Conservation (phyloP, 208 protist species). For the Crithidia expoeki region DNA sequence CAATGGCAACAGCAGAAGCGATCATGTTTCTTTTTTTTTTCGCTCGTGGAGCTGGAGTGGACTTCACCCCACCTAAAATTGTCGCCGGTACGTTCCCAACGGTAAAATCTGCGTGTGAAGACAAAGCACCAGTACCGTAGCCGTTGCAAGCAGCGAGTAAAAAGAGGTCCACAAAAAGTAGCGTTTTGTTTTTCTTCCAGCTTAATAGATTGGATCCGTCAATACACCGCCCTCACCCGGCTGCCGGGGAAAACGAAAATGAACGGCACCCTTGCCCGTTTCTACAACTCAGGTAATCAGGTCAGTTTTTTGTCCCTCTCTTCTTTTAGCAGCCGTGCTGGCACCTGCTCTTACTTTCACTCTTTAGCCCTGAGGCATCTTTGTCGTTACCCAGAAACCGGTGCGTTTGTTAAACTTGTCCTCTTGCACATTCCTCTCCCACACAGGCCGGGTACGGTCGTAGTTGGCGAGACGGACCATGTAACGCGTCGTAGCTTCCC, state of each 20-base stretch:
- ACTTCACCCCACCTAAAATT: neutral
- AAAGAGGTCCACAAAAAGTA: too few species aligned
- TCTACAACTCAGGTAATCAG: too few species aligned
- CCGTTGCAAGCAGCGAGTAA: too few species aligned
- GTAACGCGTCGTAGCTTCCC: slow-evolving; percentile 47
- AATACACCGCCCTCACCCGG: too few species aligned
- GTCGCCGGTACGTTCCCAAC: too few species aligned
- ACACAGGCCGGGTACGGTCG: slow-evolving; percentile 68
- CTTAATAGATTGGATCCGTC: neutral
- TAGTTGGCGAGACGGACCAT: slow-evolving; percentile 52
- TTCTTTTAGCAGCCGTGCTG: neutral
- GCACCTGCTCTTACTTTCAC: neutral
- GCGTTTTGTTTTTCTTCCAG: neutral
- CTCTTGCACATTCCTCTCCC: slow-evolving; percentile 76
- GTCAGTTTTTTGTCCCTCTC: too few species aligned
- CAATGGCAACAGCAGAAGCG: neutral
- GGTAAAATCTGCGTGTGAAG: too few species aligned
- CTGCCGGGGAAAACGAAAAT: too few species aligned
- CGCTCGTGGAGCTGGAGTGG: neutral
- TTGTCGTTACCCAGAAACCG: slow-evolving; percentile 83
- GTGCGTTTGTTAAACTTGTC: slow-evolving; percentile 37
- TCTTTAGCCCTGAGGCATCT: slow-evolving; percentile 31
- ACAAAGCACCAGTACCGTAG: too few species aligned
- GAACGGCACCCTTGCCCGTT: too few species aligned
- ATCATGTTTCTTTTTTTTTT: neutral